These are phyloP conservation scores for Monosporascus sp. DNA, from an alignment of 2,329 filamentous ascomycete species.

Conservation along the genomic window DNA sequence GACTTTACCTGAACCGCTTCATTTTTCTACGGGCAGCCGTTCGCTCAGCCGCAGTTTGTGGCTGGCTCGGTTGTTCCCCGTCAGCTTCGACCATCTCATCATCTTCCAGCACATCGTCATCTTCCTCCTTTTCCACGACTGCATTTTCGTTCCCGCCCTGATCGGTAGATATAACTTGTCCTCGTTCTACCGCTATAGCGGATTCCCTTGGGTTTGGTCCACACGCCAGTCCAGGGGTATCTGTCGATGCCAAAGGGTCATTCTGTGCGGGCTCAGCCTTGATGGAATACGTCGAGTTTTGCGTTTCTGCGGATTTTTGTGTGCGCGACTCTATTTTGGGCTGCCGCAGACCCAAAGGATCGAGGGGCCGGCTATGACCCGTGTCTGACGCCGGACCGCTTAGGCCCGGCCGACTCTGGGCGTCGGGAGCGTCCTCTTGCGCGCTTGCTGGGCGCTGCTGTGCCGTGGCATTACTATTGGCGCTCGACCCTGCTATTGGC, in stretches of 20 bases:
- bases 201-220: conserved; percentile 37
- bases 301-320: conserved; percentile 30
- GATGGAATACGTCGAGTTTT: conserved; percentile 29
- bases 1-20: conserved; percentile 71
- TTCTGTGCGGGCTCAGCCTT: conserved; percentile 35
- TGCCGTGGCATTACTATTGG: conserved; percentile 27
- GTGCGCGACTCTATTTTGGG: conserved; percentile 35
- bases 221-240: conserved; percentile 34
- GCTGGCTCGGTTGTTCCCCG: conserved; percentile 29
- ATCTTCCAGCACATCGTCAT: conserved; percentile 50
- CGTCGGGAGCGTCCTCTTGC: conserved; percentile 46
- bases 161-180: conserved; percentile 26
- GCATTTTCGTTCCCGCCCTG: conserved; percentile 35
- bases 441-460: conserved; percentile 34
- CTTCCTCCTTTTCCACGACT: conserved; percentile 41
- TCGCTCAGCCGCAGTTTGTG: conserved; percentile 44
- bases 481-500: conserved; percentile 32
- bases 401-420: conserved; percentile 54
- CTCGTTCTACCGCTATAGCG: conserved; percentile 32
- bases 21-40: conserved; percentile 53
- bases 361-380: conserved; percentile 31
- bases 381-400: conserved; percentile 27
- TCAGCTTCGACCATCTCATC: conserved; percentile 49
- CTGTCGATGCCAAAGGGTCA: conserved; percentile 34
- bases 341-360: conserved; percentile 37